Evolutionary conservation across 2,329 filamentous ascomycete species (phyloP).

Genomic region (Colletotrichum echinochloae): DNA sequence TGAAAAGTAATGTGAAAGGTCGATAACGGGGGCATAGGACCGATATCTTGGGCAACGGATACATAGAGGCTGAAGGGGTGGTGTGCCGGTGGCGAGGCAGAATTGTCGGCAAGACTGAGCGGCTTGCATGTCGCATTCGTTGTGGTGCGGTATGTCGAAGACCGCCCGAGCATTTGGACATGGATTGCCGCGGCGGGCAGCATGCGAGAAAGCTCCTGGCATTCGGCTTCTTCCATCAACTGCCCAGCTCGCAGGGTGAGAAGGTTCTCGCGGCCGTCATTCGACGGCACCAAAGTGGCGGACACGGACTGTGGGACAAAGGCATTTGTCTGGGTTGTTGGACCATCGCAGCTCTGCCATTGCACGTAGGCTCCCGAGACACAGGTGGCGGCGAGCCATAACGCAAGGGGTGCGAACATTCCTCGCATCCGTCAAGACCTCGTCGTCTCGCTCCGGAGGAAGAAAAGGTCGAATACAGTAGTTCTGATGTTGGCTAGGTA

Average conservation of each 20-base stretch:
- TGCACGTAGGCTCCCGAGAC: slow-evolving; percentile 41
- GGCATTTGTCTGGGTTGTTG: slow-evolving; percentile 9
- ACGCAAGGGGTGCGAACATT: slow-evolving; percentile 13
- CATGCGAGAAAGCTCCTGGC: slow-evolving; percentile 11
- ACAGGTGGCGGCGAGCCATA: slow-evolving; percentile 26
- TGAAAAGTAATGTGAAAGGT: slow-evolving; percentile 38
- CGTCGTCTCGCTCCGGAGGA: not conserved
- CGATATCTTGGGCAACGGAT: slow-evolving; percentile 25
- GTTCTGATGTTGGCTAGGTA: not conserved
- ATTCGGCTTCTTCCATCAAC: slow-evolving; percentile 33
- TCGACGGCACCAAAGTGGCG: not conserved
- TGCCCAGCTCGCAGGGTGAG: not conserved
- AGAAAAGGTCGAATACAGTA: not conserved
- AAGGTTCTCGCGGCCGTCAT: slow-evolving; percentile 12
- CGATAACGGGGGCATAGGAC: slow-evolving; percentile 32
- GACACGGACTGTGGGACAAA: slow-evolving; percentile 2
- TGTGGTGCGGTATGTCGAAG: slow-evolving; percentile 10
- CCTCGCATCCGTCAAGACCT: not conserved
- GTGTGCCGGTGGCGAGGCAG: not conserved
- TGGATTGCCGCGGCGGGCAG: slow-evolving; percentile 21
- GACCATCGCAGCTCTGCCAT: slow-evolving; percentile 39
- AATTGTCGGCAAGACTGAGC: not conserved
- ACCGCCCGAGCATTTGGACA: slow-evolving; percentile 30
- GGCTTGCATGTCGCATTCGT: slow-evolving; percentile 20
- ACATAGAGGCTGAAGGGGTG: slow-evolving; percentile 19